Evolutionary conservation across 371 early-diverging fungal species (phyloP).

Genomic region (Mycotypha africana): DNA sequence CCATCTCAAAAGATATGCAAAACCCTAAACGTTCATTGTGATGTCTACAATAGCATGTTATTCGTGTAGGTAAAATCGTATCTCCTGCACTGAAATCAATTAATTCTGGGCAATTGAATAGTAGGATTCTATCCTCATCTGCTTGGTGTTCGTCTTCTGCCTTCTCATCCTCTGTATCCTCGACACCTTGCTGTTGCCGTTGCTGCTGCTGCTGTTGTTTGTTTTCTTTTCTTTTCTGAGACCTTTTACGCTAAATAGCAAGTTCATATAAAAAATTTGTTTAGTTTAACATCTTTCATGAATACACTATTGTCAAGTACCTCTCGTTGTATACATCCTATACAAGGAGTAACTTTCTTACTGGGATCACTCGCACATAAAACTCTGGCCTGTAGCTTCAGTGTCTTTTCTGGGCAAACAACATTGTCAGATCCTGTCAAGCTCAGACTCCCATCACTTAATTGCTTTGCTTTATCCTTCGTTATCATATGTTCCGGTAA

Average conservation of each 20-base stretch:
- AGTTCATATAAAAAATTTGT: not conserved
- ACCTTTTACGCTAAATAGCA: slow-evolving; percentile 37
- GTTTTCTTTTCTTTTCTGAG: slow-evolving; percentile 47
- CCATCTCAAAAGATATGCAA: slow-evolving; percentile 71
- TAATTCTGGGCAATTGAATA: slow-evolving; percentile 81
- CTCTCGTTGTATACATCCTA: slow-evolving; percentile 87
- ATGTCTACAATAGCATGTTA: slow-evolving; percentile 94
- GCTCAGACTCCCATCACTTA: slow-evolving; percentile 2
- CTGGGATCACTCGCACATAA: slow-evolving; percentile 81
- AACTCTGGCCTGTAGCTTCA: slow-evolving; percentile 73
- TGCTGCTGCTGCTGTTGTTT: slow-evolving; percentile 14
- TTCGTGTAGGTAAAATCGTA: slow-evolving; percentile 83
- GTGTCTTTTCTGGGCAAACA: slow-evolving; percentile 29
- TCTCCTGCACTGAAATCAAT: slow-evolving; percentile 89
- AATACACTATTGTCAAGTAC: slow-evolving; percentile 23
- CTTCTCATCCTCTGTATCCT: slow-evolving; percentile 23
- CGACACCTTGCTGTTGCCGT: not conserved
- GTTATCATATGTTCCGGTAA: slow-evolving; percentile 83
- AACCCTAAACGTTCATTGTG: slow-evolving; percentile 89
- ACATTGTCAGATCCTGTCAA: not conserved
- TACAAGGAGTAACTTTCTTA: slow-evolving; percentile 75
- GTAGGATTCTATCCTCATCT: slow-evolving; percentile 66
- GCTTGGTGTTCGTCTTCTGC: slow-evolving; percentile 44
- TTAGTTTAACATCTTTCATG: not conserved
- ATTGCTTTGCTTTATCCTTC: slow-evolving; percentile 57